Evolutionary conservation across 2,329 filamentous ascomycete genomes (phyloP), one percentile per base, ranked within the genome.

Genomic region (Westerdykella ornata): DNA sequence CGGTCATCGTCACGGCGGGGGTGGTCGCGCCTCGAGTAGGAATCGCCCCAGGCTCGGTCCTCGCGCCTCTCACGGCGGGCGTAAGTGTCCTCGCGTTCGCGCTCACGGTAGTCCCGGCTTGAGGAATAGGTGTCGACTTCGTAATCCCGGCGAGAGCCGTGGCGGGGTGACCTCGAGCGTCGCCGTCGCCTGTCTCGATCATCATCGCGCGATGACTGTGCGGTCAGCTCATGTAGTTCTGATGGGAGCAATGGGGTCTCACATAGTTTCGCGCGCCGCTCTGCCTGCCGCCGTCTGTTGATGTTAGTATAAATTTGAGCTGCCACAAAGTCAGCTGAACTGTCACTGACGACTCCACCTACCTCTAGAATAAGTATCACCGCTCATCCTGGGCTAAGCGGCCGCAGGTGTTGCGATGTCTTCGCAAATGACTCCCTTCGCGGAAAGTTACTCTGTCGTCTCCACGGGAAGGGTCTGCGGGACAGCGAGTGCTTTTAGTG

Each of bases 21-120:
- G 15, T 57, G 55, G 42, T 63, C 62, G 48, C 58, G 62, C 41
- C 62, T 49, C 4, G 60, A 57, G 48, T 63, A 64, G 6, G 61
- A 68, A 47, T 89, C 85, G 42, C 58, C 62, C 81, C 84, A 87
- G 50, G 84, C 76, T 40, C 81, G 78, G 43, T 79, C 73, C 29
- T 68, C 66, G 45, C 63, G 57, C 13, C 48, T 54, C 39, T 80
- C 72, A 48, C 84, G 78, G 26, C 83, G 82, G 29, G 80, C 80
- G 63, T 96, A 96, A 62, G 89, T 79, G 55, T 96, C 90, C 68
- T 97, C 90, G 47, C 90, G 85, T 71, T 97, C 90, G 48, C 90
- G 77, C 64, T 94, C 90, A 63, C 90, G 81, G 66, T 95, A 94
- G 70, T 84, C 89, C 54, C 90, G 84, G 68, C 88, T 95, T 5